phyloP scores from a whole-genome alignment of 306 rosid species.

The Castanopsis chinensis region DNA sequence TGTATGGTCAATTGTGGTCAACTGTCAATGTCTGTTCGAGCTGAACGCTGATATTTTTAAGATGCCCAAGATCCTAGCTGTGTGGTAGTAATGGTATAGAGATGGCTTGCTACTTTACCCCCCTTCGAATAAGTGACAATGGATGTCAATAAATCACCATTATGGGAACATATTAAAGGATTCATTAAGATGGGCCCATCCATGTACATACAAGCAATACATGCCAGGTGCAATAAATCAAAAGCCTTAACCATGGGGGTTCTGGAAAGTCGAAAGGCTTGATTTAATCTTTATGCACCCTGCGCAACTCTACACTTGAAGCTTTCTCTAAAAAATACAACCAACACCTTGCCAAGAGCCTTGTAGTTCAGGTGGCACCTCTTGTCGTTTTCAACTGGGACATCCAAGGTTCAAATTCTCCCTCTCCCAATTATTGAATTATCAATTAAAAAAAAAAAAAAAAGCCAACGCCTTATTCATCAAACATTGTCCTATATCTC shows the following conservation, averaged over 20 bases:
- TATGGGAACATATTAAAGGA: background rate
- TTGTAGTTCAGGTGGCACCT: no score
- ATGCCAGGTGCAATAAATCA: background rate
- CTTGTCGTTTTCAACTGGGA: no score
- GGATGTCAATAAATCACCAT: background rate
- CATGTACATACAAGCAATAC: background rate
- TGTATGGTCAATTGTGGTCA: background rate
- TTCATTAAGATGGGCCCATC: background rate
- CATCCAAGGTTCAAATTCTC: no score
- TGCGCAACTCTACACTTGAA: background rate
- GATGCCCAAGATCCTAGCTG: background rate
- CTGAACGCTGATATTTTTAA: background rate
- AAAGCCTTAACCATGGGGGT: background rate
- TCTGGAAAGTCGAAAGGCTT: background rate
- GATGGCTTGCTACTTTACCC: background rate
- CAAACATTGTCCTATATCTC: background rate
- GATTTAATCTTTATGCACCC: background rate
- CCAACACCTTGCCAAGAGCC: background rate
- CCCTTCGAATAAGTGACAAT: background rate
- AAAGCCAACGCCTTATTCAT: background rate
- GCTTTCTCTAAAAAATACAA: background rate
- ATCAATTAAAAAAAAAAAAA: no score
- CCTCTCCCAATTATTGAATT: no score
- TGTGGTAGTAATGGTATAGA: background rate
- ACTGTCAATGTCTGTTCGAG: background rate